Evolutionary conservation across 345 rosid genomes (phyloP).

Genomic region (Excoecaria cochinchinensis): DNA sequence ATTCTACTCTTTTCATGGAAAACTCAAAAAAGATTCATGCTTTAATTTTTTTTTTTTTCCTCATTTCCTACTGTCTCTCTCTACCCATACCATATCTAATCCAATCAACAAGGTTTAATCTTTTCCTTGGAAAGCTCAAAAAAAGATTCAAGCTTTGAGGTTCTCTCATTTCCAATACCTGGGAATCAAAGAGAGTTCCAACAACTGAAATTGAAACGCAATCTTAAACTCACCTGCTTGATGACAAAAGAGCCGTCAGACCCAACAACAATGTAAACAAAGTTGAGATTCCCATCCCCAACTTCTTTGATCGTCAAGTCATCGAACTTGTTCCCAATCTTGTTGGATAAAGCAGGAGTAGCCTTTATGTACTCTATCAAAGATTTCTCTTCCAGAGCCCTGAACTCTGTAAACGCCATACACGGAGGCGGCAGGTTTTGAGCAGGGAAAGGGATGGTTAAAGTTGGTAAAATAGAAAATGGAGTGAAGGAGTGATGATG

Average conservation of each 20-base stretch:
- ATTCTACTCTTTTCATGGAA: neutral
- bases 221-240: constrained; percentile 60
- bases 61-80: neutral
- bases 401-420: constrained; percentile 68
- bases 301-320: constrained; percentile 76
- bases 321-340: constrained; percentile 52
- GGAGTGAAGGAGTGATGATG: neutral
- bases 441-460: neutral
- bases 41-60: neutral
- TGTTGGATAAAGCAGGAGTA: constrained; percentile 70
- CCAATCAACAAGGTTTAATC: neutral
- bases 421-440: neutral
- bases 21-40: neutral
- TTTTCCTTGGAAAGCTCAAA: neutral
- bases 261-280: constrained; percentile 68
- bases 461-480: neutral
- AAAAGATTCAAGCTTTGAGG: too few species aligned
- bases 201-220: neutral
- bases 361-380: constrained; percentile 71
- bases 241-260: constrained; percentile 71
- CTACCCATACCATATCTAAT: too few species aligned
- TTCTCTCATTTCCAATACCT: neutral
- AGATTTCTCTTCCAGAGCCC: constrained; percentile 67
- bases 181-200: too few species aligned
- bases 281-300: constrained; percentile 96